phyloP scores from a whole-genome alignment of 2,329 filamentous ascomycete genomes.

The Rhexocercosporidium sp. region DNA sequence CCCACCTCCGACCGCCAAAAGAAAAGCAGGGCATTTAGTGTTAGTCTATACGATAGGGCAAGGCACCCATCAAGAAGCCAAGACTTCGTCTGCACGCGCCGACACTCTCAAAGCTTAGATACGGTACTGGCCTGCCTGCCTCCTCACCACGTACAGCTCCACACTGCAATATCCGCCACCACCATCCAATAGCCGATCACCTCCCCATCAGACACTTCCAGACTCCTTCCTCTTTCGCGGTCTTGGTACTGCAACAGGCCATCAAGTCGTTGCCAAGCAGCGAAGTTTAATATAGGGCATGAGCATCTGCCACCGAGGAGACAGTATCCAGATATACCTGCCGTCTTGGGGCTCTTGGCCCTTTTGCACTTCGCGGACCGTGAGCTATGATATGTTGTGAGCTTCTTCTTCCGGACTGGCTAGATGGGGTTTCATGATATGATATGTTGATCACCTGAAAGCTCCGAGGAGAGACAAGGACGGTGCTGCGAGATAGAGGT shows the following conservation, averaged over 20 bases:
- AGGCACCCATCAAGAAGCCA: not conserved
- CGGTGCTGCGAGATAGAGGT: not conserved
- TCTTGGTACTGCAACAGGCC: constrained; percentile 4
- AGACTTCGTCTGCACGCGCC: constrained; percentile 1
- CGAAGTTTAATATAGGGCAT: not conserved
- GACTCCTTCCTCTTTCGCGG: constrained; percentile 7
- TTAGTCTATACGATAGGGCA: not conserved
- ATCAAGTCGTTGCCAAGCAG: not conserved
- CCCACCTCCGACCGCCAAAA: not conserved
- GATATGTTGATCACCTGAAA: constrained; percentile 1
- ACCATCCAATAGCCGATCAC: not conserved
- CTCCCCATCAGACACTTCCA: constrained; percentile 1
- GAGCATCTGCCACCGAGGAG: not conserved
- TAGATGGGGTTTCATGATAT: not conserved
- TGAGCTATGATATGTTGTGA: not conserved
- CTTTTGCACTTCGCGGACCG: constrained; percentile 13
- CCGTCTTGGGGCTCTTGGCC: constrained; percentile 11
- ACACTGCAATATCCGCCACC: not conserved
- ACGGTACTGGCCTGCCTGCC: not conserved
- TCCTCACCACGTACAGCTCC: not conserved
- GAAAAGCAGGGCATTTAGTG: not conserved
- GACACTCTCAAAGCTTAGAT: constrained; percentile 4
- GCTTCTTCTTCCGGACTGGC: constrained; percentile 11
- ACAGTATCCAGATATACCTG: not conserved
- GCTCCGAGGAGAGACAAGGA: not conserved